Conservation (phyloP, 2,329 filamentous ascomycete species). For the Exophiala bonariae region DNA sequence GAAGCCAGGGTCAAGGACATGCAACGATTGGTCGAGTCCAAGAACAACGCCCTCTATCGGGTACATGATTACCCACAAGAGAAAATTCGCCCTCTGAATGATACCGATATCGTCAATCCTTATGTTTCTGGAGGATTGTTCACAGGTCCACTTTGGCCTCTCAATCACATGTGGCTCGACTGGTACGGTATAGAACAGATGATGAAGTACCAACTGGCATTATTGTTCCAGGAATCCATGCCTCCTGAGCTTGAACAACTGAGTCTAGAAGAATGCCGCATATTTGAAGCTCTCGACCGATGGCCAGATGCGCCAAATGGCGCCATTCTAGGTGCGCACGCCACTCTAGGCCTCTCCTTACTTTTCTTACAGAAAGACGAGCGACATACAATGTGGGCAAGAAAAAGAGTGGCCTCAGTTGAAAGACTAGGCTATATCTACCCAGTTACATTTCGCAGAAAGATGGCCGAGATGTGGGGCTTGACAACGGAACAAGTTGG, state of each 20-base stretch:
- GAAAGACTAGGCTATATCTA: constrained; percentile 82
- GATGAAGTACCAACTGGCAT: constrained; percentile 72
- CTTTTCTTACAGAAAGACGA: constrained; percentile 77
- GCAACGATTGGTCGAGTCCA: constrained; percentile 57
- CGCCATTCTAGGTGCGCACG: constrained; percentile 70
- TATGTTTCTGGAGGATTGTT: constrained; percentile 71
- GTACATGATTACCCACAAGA: constrained; percentile 64
- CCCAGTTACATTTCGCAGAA: constrained; percentile 68
- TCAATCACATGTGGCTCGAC: constrained; percentile 74
- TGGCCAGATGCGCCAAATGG: constrained; percentile 72
- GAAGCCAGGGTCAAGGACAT: constrained; percentile 43
- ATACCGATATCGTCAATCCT: constrained; percentile 72
- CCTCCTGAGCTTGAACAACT: constrained; percentile 58
- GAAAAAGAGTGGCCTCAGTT: constrained; percentile 73
- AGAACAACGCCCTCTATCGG: constrained; percentile 62
- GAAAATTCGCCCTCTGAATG: constrained; percentile 44
- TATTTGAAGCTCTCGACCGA: constrained; percentile 75
- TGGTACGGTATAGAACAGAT: constrained; percentile 78
- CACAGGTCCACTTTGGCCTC: constrained; percentile 67
- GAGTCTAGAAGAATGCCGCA: constrained; percentile 70
- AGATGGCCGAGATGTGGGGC: constrained; percentile 72
- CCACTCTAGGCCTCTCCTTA: constrained; percentile 71
- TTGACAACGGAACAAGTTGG: constrained; percentile 44
- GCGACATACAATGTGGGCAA: constrained; percentile 74
- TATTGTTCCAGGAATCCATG: constrained; percentile 53